These are phyloP conservation scores for Populus ilicifolia DNA, from an alignment of 345 rosid species.

Conservation along the genomic window DNA sequence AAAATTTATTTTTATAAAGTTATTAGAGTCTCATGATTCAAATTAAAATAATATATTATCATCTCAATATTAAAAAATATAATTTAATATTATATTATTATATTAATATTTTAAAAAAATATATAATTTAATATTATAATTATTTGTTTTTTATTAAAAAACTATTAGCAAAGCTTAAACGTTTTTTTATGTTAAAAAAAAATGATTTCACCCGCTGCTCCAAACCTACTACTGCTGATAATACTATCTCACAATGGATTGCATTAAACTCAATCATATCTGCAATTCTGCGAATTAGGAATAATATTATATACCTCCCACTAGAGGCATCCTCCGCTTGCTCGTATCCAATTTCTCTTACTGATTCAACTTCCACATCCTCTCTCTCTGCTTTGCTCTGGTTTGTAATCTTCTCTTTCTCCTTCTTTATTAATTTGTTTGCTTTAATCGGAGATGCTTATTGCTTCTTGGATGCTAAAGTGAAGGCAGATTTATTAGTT, in stretches of 20 bases:
- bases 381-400: neutral
- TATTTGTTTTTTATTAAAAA: too few species aligned
- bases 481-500: too few species aligned
- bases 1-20: too few species aligned
- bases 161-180: too few species aligned
- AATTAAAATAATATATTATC: too few species aligned
- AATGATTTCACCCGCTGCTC: too few species aligned
- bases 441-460: neutral
- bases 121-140: too few species aligned
- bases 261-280: neutral
- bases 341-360: neutral
- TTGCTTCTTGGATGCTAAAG: too few species aligned
- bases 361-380: slow-evolving; percentile 7
- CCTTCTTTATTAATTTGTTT: neutral
- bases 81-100: too few species aligned
- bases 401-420: slow-evolving; percentile 8
- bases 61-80: too few species aligned
- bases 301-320: neutral
- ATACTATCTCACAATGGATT: neutral
- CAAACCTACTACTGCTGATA: neutral
- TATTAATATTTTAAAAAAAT: too few species aligned
- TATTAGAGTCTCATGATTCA: rapidly evolving
- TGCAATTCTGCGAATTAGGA: neutral
- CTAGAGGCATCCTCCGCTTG: neutral
- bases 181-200: too few species aligned